Evolutionary conservation across 257 asterid genomes (phyloP).

Genomic region (Prunella vulgaris): DNA sequence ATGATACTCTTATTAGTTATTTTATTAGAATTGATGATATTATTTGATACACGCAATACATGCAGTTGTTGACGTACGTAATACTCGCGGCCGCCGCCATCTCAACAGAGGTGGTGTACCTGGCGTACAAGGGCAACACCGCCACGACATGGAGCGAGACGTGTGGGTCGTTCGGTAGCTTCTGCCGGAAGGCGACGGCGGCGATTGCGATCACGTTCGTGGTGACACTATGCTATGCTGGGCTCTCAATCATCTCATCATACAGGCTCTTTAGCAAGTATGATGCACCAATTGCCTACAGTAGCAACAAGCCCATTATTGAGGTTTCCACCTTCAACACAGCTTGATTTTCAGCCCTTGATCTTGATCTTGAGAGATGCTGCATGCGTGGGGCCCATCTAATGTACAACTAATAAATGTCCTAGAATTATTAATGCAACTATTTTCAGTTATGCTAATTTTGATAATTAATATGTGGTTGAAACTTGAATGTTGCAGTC

Average conservation of each 20-base stretch:
- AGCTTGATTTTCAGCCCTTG: not conserved
- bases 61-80: conserved; percentile 67
- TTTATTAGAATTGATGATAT: not conserved
- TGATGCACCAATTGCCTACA: conserved; percentile 57
- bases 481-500: not conserved
- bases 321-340: conserved; percentile 32
- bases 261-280: conserved; percentile 81
- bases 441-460: not conserved
- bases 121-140: conserved; percentile 72
- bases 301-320: conserved; percentile 31
- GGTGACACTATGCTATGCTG: conserved; percentile 62
- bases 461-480: not conserved
- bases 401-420: not conserved
- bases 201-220: conserved; percentile 59
- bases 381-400: not conserved
- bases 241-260: conserved; percentile 65
- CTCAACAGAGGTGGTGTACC: conserved; percentile 71
- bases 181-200: conserved; percentile 70
- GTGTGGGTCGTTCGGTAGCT: conserved; percentile 64
- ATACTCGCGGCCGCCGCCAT: conserved; percentile 68
- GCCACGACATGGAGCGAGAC: conserved; percentile 62
- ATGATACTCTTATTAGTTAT: too few relatives aligned
- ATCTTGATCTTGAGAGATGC: too few relatives aligned
- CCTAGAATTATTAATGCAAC: not conserved
- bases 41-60: not conserved